Evolutionary conservation across 164 flowering plant genomes (phyloP).

Genomic region (Chimonanthus salicifolius): DNA sequence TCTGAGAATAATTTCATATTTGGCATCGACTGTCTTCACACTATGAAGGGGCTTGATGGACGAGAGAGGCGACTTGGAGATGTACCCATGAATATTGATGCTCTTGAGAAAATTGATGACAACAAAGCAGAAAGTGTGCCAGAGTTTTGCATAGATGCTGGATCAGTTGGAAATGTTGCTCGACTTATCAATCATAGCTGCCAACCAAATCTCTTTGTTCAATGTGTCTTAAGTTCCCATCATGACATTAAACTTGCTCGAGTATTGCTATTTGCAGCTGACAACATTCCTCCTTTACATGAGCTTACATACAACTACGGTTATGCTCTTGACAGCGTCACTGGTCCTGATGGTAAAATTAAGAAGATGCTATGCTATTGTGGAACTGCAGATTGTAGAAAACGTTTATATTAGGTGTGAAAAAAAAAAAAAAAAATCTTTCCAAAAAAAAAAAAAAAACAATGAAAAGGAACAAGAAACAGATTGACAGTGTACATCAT

Average conservation of each 20-base stretch:
- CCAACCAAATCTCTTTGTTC: constrained; percentile 86
- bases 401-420: constrained; percentile 56
- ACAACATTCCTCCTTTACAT: constrained; percentile 84
- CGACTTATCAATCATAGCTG: constrained; percentile 94
- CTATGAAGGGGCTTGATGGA: constrained; percentile 87
- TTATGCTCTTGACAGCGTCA: constrained; percentile 68
- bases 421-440: no score
- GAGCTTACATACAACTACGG: constrained; percentile 89
- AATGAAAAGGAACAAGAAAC: no score
- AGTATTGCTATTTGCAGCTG: constrained; percentile 77
- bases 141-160: constrained; percentile 90
- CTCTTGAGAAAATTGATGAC: constrained; percentile 27
- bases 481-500: no score
- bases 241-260: constrained; percentile 70
- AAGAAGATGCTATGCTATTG: constrained; percentile 60
- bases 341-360: constrained; percentile 61
- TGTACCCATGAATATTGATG: constrained; percentile 26
- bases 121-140: constrained; percentile 40
- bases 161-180: constrained; percentile 60
- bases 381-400: constrained; percentile 70
- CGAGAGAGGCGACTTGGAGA: constrained; percentile 69
- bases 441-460: no score
- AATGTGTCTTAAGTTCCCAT: constrained; percentile 79
- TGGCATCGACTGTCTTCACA: constrained; percentile 94
- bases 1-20: constrained; percentile 65